Percentiles rank a stretch among this genome's conserved stretches.
Conservation (phyloP, 208 protist genomes). For the Acanthamoeba castellanii region DNA sequence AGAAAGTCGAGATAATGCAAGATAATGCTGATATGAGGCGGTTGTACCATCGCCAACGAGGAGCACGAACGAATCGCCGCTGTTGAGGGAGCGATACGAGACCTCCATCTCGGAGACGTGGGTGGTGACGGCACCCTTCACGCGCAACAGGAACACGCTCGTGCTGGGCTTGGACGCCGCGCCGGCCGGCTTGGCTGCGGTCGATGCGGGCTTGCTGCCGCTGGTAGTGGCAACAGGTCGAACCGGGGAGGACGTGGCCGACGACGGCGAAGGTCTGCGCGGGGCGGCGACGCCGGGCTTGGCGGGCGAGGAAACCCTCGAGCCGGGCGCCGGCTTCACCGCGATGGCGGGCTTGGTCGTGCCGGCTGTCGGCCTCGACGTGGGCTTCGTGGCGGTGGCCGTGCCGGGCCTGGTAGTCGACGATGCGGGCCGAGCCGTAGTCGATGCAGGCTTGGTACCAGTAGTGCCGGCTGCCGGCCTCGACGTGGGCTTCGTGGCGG, state of each 20-base stretch:
- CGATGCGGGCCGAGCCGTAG: neutral
- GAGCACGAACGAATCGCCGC: conserved; percentile 16
- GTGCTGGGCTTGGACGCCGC: neutral
- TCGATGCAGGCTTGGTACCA: neutral
- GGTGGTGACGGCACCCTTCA: neutral
- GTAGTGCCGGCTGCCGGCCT: neutral
- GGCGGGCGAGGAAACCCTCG: neutral
- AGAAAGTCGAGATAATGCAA: neutral
- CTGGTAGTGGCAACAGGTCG: no score
- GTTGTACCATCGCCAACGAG: conserved; percentile 16
- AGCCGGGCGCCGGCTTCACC: neutral
- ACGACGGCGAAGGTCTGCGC: neutral
- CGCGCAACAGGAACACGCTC: neutral
- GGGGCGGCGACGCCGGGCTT: neutral
- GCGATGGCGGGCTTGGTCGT: neutral
- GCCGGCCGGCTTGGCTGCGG: neutral
- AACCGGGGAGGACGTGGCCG: neutral
- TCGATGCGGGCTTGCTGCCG: neutral
- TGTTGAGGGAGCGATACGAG: conserved; percentile 14
- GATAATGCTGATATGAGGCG: neutral
- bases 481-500: neutral
- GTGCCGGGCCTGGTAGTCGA: neutral
- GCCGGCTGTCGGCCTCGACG: neutral
- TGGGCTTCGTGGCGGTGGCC: neutral
- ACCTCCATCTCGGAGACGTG: neutral